Base-by-base conservation (phyloP, 1,139 yeast genomes). In the Candida dubliniensis region DNA sequence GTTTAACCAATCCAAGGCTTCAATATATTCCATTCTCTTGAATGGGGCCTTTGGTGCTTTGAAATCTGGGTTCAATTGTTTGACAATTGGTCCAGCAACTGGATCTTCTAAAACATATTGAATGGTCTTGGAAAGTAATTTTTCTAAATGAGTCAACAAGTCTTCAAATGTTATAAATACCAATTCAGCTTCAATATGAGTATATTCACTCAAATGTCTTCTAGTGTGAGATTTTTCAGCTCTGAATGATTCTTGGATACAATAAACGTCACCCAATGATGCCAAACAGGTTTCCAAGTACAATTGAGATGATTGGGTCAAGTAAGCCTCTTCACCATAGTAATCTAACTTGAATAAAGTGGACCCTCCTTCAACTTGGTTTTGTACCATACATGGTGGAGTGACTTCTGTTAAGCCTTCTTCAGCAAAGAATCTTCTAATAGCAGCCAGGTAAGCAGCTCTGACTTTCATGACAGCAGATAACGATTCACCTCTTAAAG, bases 301-400 rank as follows among this genome's bases (percentile, higher is more conserved):
- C 59, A 95, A 79, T 74, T 95, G 99, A 25, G 99, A 93, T 11
- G 96, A 87, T 72, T 95, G 99, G 18, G 99, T 95, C 61, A 95
- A 77, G 69, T 76, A 95, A 12, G 99, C 99, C 66, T 91, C 95
- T 73, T 93, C 96, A 41, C 97, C 98, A 64, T 95, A 95, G 74
- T 95, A 95, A 65, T 88, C 87, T 76, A 95, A 76, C 59, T 85
- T 83, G 75, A 95, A 95, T 63, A 95, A 77, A 13, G 99, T 95
- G 30, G 97, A 87, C 44, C 99, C 99, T 66, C 99, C 99, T 74
- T 95, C 99, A 48, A 95, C 99, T 74, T 93, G 98, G 37, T 97
- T 91, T 73, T 95, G 99, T 47, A 95, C 99, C 98, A 95, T 91
- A 71, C 98, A 91, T 60, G 99, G 99, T 40, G 99, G 98, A 32